phyloP scores from a whole-genome alignment of 345 rosid genomes.

The Mangifera indica region DNA sequence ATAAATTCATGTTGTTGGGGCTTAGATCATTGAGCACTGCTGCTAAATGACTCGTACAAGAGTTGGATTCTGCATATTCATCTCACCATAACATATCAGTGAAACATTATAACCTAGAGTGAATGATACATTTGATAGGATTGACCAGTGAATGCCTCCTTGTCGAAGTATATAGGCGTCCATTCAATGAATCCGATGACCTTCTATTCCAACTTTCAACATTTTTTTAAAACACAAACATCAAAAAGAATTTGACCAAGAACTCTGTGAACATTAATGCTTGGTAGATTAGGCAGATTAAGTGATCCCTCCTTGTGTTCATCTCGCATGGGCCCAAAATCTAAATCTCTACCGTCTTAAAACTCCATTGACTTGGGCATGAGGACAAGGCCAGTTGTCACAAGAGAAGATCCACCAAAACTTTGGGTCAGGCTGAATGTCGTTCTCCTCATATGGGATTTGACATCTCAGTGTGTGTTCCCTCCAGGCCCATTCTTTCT shows the following conservation, averaged over 20 bases:
- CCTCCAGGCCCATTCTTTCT: constrained; percentile 45
- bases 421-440: constrained; percentile 46
- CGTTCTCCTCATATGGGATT: constrained; percentile 47
- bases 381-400: constrained; percentile 57
- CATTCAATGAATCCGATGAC: constrained; percentile 39
- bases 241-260: constrained; percentile 89
- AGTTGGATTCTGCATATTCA: not conserved
- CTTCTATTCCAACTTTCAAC: constrained; percentile 83
- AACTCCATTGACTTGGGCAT: constrained; percentile 69
- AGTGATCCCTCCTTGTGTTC: constrained; percentile 57
- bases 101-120: constrained; percentile 60
- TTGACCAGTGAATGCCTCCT: constrained; percentile 46
- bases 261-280: constrained; percentile 64
- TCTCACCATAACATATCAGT: constrained; percentile 4
- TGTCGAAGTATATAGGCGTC: constrained; percentile 28
- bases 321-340: constrained; percentile 53
- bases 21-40: not conserved
- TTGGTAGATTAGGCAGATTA: constrained; percentile 52
- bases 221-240: constrained; percentile 76
- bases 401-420: constrained; percentile 51
- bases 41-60: not conserved
- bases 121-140: constrained; percentile 70
- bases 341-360: constrained; percentile 60
- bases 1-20: constrained; percentile 9
- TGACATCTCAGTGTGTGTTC: constrained; percentile 41